phyloP scores from a whole-genome alignment of 352 stramenopile species.

The Pythium brachiatum region DNA sequence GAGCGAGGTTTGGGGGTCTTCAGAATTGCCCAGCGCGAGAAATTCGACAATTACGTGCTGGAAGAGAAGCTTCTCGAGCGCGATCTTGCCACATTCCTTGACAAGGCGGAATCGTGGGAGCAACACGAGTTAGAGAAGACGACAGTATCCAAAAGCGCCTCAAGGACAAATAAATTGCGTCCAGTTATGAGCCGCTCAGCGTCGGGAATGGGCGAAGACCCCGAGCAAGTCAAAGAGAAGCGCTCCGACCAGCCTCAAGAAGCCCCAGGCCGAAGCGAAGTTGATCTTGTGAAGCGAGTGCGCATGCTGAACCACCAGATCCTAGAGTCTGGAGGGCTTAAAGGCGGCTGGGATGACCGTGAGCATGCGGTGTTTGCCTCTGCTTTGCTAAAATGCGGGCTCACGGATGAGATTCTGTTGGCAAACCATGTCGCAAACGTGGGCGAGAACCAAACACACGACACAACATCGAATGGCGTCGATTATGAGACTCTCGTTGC shows the following conservation, averaged over 20 bases:
- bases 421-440: constrained; percentile 18
- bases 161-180: not conserved
- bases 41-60: constrained; percentile 43
- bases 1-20: constrained; percentile 45
- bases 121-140: constrained; percentile 16
- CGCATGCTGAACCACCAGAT: constrained; percentile 54
- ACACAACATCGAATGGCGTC: constrained; percentile 21
- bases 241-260: constrained; percentile 10
- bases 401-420: constrained; percentile 45
- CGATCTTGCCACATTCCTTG: constrained; percentile 40
- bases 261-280: constrained; percentile 15
- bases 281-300: constrained; percentile 44
- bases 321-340: constrained; percentile 45
- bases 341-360: constrained; percentile 55
- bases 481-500: constrained; percentile 50
- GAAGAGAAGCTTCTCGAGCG: constrained; percentile 62
- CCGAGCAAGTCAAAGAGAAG: not conserved
- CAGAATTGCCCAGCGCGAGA: constrained; percentile 30
- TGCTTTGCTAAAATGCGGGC: constrained; percentile 41
- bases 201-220: not conserved
- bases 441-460: constrained; percentile 18
- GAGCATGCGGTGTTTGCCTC: constrained; percentile 50
- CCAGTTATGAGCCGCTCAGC: not conserved
- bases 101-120: constrained; percentile 48
- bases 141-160: not conserved